These are phyloP conservation scores for Citrus australasica DNA, from an alignment of 345 rosid genomes.

Conservation along the genomic window DNA sequence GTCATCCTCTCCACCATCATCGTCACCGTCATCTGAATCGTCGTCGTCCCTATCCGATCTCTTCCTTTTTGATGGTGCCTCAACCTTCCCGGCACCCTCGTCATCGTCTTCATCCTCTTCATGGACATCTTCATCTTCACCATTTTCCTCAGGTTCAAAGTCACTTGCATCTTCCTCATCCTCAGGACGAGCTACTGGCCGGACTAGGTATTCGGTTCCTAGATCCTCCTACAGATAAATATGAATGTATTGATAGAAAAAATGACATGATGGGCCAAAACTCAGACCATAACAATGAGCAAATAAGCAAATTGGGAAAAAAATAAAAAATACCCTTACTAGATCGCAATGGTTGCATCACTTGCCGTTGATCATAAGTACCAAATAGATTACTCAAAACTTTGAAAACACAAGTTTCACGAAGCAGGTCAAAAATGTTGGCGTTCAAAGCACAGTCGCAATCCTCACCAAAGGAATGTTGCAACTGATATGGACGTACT, in stretches of 20 bases:
- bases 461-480: not conserved
- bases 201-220: constrained; percentile 80
- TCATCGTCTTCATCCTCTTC: constrained; percentile 39
- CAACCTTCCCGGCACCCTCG: constrained; percentile 47
- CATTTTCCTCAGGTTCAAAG: constrained; percentile 80
- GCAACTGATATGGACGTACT: no score
- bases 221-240: constrained; percentile 47
- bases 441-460: not conserved
- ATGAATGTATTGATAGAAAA: not conserved
- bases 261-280: not conserved
- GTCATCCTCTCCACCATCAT: constrained; percentile 70
- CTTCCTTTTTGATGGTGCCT: constrained; percentile 74
- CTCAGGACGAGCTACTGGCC: constrained; percentile 75
- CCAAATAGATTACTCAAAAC: not conserved
- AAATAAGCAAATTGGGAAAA: not conserved
- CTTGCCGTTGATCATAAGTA: no score
- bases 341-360: not conserved
- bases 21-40: constrained; percentile 43
- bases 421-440: no score
- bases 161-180: constrained; percentile 94
- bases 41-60: constrained; percentile 47
- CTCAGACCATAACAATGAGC: not conserved
- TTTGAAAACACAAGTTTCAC: not conserved
- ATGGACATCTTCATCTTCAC: constrained; percentile 53
- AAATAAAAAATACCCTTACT: not conserved